Base-by-base conservation (phyloP, 208 protist species). In the Trypanosomatidae sp. region DNA sequence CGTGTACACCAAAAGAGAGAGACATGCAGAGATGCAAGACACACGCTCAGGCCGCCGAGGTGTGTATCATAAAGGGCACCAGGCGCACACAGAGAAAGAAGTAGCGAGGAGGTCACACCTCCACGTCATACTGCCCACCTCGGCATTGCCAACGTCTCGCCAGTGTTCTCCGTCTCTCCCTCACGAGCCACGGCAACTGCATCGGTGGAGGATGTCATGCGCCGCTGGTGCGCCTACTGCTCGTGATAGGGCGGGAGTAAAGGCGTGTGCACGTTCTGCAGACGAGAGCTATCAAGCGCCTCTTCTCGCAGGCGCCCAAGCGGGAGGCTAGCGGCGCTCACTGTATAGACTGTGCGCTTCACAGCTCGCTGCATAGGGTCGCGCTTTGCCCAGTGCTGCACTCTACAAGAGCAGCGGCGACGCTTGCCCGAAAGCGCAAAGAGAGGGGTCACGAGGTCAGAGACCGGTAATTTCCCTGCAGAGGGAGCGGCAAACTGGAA, bases 341-440 rank as follows among this genome's bases (percentile, higher is more conserved):
- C 53, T 22, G 70, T 55, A 66, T 80, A 80, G 13, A 80, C 70
- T 17, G 60, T 80, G 33, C 76, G 69, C 76, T 80, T 80, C 66
- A 80, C 76, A 6, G 76, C 76, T 22, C 43, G 76, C 28, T 64
- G 69, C n/a, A 39, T 47, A 0, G 76, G 58, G 9, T 80, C 76
- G 5, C 76, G 70, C 66, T 80, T 80, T 2, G 76, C 76, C 15
- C 8, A 25, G 17, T 50, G 65, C 58, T 30, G 68, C 55, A 15
- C 65, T 44, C 36, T 8, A 0, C 56, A 64, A n/a, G 49, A 39
- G 19, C 43, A n/a, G 2, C 49, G 65, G 5, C 64, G 70, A 39
- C 39, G 47, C 30, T 22, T 49, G 15, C 66, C 64, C 3, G 44
- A 25, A 50, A 49, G 41, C 33, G 69, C 52, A 22, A 30, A 43